Base-by-base conservation (phyloP, 2,329 filamentous ascomycete species). In the Aspergillus sp. region DNA sequence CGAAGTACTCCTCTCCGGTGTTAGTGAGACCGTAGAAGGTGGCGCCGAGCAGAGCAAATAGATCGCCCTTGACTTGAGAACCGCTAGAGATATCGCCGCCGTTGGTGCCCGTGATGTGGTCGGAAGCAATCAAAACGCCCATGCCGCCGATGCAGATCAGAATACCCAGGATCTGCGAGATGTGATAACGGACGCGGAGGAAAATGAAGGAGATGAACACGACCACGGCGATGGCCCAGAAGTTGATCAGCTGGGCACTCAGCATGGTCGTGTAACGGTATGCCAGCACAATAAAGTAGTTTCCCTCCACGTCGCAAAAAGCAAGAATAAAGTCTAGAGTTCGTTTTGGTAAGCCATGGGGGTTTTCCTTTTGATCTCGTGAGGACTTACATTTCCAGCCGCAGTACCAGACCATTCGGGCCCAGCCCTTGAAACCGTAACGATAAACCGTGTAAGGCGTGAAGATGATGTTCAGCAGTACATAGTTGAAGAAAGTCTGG, bases 191-290 rank as follows among this genome's bases (percentile, higher is more conserved):
- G 42, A 99, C 94, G 60, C 81, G 82, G 52, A 99, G 83, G 62
- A 96, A 79, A 58, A 86, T 60, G 74, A 95, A 92, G 24, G 90
- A 96, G 59, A 96, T 76, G 55, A 88, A 68, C 17, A 97, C 90
- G 19, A 99, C 94, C 57, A 93, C 86, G 47, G 95, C 89, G 61
- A 99, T 97, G 62, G 92, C 89, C 93, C 93, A 97, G 77, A 97
- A 97, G 80, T 96, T 96, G 76, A 99, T 90, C 48, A 99, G 82
- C 79, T 97, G 92, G 14, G 91, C 91, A 17, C 88, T 94, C 45
- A 97, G 81, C 62, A 96, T 87, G 65, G 92, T 96, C 50, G 93
- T 96, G 78, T 95, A 86, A 54, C 88, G 82, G 77, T 97, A 99
- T 4, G 93, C 94, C 46, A 96, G 81, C 47, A 99, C 93, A 65